Evolutionary conservation across 345 rosid genomes (phyloP).

Genomic region (Gossypium herbaceum): DNA sequence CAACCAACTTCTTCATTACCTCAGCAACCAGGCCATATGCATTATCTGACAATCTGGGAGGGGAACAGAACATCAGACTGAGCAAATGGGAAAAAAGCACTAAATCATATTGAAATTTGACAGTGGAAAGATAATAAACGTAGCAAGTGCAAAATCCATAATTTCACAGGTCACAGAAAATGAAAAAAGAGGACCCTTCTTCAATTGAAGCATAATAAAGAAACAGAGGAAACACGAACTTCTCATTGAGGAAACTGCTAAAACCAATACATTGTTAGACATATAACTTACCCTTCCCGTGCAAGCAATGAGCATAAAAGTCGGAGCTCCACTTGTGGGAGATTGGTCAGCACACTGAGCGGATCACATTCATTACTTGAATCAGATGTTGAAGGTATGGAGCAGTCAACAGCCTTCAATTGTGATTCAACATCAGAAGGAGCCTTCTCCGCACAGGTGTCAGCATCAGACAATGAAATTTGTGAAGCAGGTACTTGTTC

Average conservation of each 20-base stretch:
- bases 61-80: conserved; percentile 20
- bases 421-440: conserved; percentile 38
- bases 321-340: conserved; percentile 78
- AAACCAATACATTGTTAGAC: background rate
- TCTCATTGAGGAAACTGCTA: background rate
- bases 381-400: conserved; percentile 36
- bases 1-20: conserved; percentile 84
- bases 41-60: conserved; percentile 78
- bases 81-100: background rate
- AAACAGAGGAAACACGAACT: background rate
- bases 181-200: conserved; percentile 1
- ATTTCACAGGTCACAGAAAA: background rate
- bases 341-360: conserved; percentile 52
- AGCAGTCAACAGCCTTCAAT: conserved; percentile 33
- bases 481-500: conserved; percentile 39
- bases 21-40: conserved; percentile 83
- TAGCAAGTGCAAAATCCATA: background rate
- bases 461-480: conserved; percentile 35
- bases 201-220: background rate
- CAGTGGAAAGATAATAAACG: background rate
- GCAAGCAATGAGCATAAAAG: conserved; percentile 91
- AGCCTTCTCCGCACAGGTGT: conserved; percentile 31
- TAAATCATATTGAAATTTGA: background rate
- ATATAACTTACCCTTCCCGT: conserved; percentile 68
- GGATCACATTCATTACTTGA: conserved; percentile 54